Evolutionary conservation across 192 early-diverging fungal genomes (phyloP).

Genomic region (Chytriomyces sp.): DNA sequence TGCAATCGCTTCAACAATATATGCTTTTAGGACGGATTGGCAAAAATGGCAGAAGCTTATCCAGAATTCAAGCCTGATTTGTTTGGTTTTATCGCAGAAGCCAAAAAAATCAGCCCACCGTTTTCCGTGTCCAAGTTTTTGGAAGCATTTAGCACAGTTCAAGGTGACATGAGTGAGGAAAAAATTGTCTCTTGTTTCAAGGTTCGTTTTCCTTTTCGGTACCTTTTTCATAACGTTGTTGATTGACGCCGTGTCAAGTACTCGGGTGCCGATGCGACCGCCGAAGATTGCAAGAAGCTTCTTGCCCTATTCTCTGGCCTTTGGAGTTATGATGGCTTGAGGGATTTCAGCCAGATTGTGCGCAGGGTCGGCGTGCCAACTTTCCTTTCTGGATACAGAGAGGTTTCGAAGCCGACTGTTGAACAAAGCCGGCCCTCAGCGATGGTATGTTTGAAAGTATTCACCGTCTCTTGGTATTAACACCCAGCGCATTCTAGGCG

Average conservation of each 20-base stretch:
- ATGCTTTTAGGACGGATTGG: conserved; percentile 17
- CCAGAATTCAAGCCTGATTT: conserved; percentile 15
- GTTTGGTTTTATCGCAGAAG: conserved; percentile 26
- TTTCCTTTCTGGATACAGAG: conserved; percentile 10
- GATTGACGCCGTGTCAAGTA: too few relatives aligned
- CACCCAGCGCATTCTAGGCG: conserved; percentile 2
- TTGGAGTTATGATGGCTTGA: conserved; percentile 7
- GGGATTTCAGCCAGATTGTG: conserved; percentile 5
- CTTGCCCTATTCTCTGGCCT: conserved; percentile 12
- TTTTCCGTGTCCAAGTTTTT: conserved; percentile 32
- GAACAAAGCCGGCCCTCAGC: conserved; percentile 14
- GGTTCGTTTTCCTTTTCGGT: too few relatives aligned
- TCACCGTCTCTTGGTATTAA: too few relatives aligned
- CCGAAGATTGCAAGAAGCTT: background rate
- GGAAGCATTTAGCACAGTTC: conserved; percentile 18
- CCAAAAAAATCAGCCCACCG: conserved; percentile 12
- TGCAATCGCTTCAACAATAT: too few relatives aligned
- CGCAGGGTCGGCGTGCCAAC: conserved; percentile 6
- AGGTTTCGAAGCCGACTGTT: conserved; percentile 4
- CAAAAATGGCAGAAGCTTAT: background rate
- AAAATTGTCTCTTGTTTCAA: conserved; percentile 26
- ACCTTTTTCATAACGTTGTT: too few relatives aligned
- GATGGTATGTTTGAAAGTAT: conserved; percentile 2
- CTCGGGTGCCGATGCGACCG: too few relatives aligned
- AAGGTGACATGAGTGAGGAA: conserved; percentile 13